Evolutionary conservation across 306 rosid species (phyloP).

Genomic region (Crotalaria pallida): DNA sequence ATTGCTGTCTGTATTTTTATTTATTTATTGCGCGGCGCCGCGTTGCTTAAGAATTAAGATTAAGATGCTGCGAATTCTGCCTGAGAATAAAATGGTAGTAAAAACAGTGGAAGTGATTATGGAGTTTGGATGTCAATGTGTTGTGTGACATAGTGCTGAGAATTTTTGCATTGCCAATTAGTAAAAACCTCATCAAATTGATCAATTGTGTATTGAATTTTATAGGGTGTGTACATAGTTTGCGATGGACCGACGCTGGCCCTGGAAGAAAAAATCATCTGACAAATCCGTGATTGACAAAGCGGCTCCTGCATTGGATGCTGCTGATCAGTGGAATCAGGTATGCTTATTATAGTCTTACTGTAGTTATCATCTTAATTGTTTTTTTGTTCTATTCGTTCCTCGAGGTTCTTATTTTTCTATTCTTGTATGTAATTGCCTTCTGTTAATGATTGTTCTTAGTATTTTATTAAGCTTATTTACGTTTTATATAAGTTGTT

Average conservation of each 20-base stretch:
- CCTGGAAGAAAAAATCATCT: slow-evolving; percentile 97
- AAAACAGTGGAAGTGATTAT: neutral
- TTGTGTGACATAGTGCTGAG: neutral
- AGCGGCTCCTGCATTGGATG: slow-evolving; percentile 45
- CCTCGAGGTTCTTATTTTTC: too few relatives aligned
- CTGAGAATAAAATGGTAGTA: neutral
- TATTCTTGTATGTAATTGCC: too few relatives aligned
- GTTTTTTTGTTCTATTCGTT: neutral
- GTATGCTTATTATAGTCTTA: slow-evolving; percentile 18
- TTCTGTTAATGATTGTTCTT: neutral
- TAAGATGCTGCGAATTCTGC: too few relatives aligned
- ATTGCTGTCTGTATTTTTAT: neutral
- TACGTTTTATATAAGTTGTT: neutral
- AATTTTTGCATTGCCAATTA: slow-evolving; percentile 6
- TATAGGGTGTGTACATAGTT: slow-evolving; percentile 13
- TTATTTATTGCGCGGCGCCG: neutral
- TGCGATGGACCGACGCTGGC: slow-evolving; percentile 95
- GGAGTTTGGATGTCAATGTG: neutral
- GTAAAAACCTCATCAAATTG: neutral
- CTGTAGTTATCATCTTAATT: too few relatives aligned
- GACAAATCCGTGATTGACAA: slow-evolving; percentile 73
- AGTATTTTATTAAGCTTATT: neutral
- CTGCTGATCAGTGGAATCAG: slow-evolving; percentile 44
- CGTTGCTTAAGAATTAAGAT: neutral
- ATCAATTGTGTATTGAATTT: neutral